Evolutionary conservation across 2,329 filamentous ascomycete species (phyloP).

Genomic region (Aspergillus sp.): DNA sequence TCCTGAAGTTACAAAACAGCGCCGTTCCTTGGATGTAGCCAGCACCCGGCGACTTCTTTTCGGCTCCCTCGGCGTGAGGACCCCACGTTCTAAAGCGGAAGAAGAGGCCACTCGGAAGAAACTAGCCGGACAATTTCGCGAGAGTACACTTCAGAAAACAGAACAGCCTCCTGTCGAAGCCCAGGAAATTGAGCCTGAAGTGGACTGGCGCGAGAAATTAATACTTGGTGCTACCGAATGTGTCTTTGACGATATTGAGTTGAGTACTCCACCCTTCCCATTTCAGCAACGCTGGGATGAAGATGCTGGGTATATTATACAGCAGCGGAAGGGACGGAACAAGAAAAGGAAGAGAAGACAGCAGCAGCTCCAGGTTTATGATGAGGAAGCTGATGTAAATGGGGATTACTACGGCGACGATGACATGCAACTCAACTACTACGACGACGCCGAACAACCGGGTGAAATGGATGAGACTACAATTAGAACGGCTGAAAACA

Average conservation of each 20-base stretch:
- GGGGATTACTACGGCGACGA: constrained; percentile 36
- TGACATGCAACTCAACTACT: constrained; percentile 39
- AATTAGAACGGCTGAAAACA: constrained; percentile 36
- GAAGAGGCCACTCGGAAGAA: constrained; percentile 62
- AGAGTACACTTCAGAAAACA: constrained; percentile 26
- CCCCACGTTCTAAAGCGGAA: constrained; percentile 67
- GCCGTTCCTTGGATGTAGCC: constrained; percentile 55
- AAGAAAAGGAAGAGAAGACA: constrained; percentile 51
- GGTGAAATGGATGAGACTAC: constrained; percentile 20
- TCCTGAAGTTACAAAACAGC: constrained; percentile 23
- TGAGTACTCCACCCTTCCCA: constrained; percentile 81
- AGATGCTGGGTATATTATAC: constrained; percentile 59
- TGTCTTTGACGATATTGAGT: constrained; percentile 63
- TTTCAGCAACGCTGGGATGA: constrained; percentile 88
- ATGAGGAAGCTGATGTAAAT: constrained; percentile 43
- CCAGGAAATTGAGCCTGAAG: constrained; percentile 49
- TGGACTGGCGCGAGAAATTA: constrained; percentile 74
- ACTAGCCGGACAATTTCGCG: constrained; percentile 56
- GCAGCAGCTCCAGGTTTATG: constrained; percentile 53
- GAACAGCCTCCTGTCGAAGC: constrained; percentile 24
- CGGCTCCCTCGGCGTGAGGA: constrained; percentile 68
- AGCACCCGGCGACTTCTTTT: constrained; percentile 70
- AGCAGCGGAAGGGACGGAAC: constrained; percentile 35
- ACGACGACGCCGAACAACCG: constrained; percentile 43
- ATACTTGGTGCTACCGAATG: constrained; percentile 81